phyloP scores from a whole-genome alignment of 1,139 yeast species.

The Pichia terricola region DNA sequence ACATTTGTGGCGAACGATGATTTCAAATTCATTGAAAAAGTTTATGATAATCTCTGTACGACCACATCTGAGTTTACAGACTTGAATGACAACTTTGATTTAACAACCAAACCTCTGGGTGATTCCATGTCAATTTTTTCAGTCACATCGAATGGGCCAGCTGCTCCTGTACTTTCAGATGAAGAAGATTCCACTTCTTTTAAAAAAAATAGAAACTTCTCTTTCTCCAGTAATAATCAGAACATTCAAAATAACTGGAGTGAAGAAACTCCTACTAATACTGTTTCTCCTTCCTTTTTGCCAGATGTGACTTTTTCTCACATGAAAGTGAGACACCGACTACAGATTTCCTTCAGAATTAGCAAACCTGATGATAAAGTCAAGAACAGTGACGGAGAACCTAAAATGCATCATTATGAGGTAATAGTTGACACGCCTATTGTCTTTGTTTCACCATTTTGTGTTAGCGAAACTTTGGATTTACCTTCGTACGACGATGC shows the following conservation, averaged over 20 bases:
- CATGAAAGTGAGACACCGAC: slow-evolving; percentile 62
- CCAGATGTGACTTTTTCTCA: slow-evolving; percentile 66
- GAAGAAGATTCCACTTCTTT: slow-evolving; percentile 11
- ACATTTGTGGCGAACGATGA: slow-evolving; percentile 25
- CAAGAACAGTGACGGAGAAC: slow-evolving; percentile 39
- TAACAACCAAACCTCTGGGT: slow-evolving; percentile 4
- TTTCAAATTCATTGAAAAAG: slow-evolving; percentile 17
- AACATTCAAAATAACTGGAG: not conserved
- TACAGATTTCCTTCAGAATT: slow-evolving; percentile 71
- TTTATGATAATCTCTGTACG: slow-evolving; percentile 19
- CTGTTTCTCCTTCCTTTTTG: slow-evolving; percentile 29
- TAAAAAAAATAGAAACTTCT: slow-evolving; percentile 12
- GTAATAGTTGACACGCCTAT: slow-evolving; percentile 86
- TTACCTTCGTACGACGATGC: slow-evolving; percentile 53
- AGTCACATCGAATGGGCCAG: slow-evolving; percentile 16
- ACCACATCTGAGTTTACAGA: slow-evolving; percentile 18
- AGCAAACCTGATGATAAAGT: slow-evolving; percentile 37
- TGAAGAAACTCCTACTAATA: not conserved
- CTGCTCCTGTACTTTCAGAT: slow-evolving; percentile 1
- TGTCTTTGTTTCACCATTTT: slow-evolving; percentile 58
- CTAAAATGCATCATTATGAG: slow-evolving; percentile 71
- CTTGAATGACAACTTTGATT: slow-evolving; percentile 12
- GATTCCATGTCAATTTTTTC: slow-evolving; percentile 22
- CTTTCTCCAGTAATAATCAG: slow-evolving; percentile 6
- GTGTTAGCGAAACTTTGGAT: slow-evolving; percentile 58